Percentiles rank a stretch among this genome's conserved stretches.
These are phyloP conservation scores for Aspergillus sergii DNA, from an alignment of 2,329 filamentous ascomycete genomes.

Conservation along the genomic window DNA sequence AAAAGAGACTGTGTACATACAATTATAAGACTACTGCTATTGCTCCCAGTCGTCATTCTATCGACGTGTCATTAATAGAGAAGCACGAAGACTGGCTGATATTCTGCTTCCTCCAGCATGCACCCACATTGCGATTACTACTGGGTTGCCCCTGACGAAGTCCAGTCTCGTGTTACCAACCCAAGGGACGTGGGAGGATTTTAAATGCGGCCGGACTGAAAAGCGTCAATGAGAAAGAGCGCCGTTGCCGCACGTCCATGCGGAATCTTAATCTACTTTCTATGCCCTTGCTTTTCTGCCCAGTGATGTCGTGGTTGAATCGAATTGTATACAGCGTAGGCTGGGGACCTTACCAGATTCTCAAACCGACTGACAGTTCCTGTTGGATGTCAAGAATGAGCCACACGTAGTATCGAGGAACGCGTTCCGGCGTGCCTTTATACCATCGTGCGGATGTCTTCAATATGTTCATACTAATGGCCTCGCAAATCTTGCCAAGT, in stretches of 20 bases:
- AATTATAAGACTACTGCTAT: too few species aligned
- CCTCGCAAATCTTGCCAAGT: background rate
- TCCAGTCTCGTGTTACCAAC: background rate
- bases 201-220: background rate
- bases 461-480: background rate
- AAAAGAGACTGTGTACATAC: background rate
- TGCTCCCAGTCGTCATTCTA: too few species aligned
- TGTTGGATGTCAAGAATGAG: background rate
- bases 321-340: background rate
- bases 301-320: background rate
- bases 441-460: background rate
- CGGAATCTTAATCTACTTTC: background rate
- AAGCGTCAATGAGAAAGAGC: background rate
- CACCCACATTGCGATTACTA: background rate
- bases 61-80: too few species aligned
- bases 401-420: background rate
- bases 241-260: too few species aligned
- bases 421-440: background rate
- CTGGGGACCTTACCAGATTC: background rate
- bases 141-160: background rate
- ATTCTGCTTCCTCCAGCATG: too few species aligned
- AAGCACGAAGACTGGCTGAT: too few species aligned
- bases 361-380: background rate
- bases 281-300: too few species aligned
- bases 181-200: background rate